Conservation (phyloP, 1,139 yeast genomes). For the Taphrina pruni region DNA sequence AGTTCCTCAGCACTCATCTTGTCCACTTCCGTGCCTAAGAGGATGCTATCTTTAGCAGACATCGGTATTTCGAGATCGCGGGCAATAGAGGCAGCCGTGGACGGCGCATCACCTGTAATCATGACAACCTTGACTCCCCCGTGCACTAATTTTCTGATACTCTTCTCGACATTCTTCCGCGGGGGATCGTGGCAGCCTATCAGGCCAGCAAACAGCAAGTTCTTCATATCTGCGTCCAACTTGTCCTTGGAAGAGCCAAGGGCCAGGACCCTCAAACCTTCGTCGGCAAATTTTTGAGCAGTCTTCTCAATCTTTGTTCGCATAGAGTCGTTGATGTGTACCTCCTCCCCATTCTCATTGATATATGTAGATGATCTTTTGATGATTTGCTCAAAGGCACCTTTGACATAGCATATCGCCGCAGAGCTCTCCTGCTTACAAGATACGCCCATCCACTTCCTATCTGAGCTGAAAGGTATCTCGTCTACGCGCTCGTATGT, state of each 20-base stretch:
- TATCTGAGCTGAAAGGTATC: slow-evolving; percentile 78
- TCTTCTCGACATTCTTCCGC: slow-evolving; percentile 75
- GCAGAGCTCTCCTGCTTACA: slow-evolving; percentile 65
- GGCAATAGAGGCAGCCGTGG: slow-evolving; percentile 91
- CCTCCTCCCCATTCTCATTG: slow-evolving; percentile 62
- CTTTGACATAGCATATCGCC: slow-evolving; percentile 73
- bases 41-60: slow-evolving; percentile 64
- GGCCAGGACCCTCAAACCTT: slow-evolving; percentile 88
- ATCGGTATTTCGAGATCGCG: slow-evolving; percentile 90
- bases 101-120: slow-evolving; percentile 96
- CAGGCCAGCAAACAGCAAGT: slow-evolving; percentile 77
- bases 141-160: slow-evolving; percentile 73
- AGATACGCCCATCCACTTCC: slow-evolving; percentile 89
- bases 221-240: slow-evolving; percentile 52
- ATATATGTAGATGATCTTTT: slow-evolving; percentile 65
- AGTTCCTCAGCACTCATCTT: slow-evolving; percentile 70
- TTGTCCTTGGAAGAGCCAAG: slow-evolving; percentile 55
- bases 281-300: slow-evolving; percentile 71
- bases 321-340: slow-evolving; percentile 60
- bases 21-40: slow-evolving; percentile 85
- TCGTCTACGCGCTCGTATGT: slow-evolving; percentile 63
- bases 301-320: slow-evolving; percentile 59
- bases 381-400: slow-evolving; percentile 83
- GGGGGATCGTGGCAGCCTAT: slow-evolving; percentile 98
- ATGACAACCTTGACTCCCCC: slow-evolving; percentile 96